Conservation (phyloP, 2,329 filamentous ascomycete genomes). For the Arthrobotrys sphaeroides region DNA sequence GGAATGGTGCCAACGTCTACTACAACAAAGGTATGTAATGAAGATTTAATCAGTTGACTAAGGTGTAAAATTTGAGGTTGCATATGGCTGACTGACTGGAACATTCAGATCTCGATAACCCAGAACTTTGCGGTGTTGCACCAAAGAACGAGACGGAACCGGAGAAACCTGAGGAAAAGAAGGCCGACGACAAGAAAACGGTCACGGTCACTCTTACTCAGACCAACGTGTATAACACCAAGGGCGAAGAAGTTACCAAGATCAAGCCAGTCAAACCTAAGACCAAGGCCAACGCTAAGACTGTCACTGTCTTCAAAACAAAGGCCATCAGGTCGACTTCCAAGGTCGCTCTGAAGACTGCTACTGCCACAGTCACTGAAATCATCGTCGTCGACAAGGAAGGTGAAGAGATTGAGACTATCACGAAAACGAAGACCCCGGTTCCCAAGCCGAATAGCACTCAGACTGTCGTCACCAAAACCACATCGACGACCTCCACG, state of each 20-base stretch:
- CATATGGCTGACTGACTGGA: neutral
- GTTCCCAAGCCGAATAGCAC: neutral
- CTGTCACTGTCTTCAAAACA: neutral
- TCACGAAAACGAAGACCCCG: neutral
- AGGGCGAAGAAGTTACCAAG: too few species aligned
- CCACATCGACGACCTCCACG: too few species aligned
- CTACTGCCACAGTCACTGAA: neutral
- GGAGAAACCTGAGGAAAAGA: too few species aligned
- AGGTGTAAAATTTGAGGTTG: too few species aligned
- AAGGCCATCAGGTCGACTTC: neutral
- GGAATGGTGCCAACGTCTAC: neutral
- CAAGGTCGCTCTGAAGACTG: neutral
- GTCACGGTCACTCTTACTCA: neutral
- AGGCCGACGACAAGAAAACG: neutral
- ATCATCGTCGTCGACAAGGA: neutral
- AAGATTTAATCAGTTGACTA: too few species aligned
- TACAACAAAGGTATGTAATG: slow-evolving; percentile 1
- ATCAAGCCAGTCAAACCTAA: neutral
- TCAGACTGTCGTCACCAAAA: too few species aligned
- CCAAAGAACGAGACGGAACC: neutral
- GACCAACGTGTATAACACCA: neutral
- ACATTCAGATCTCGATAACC: neutral
- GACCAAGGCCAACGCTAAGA: neutral
- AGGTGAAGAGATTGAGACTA: neutral
- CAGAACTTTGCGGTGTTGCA: neutral